Conservation (phyloP, 805 yeast genomes). For the Lachancea meyersii region DNA sequence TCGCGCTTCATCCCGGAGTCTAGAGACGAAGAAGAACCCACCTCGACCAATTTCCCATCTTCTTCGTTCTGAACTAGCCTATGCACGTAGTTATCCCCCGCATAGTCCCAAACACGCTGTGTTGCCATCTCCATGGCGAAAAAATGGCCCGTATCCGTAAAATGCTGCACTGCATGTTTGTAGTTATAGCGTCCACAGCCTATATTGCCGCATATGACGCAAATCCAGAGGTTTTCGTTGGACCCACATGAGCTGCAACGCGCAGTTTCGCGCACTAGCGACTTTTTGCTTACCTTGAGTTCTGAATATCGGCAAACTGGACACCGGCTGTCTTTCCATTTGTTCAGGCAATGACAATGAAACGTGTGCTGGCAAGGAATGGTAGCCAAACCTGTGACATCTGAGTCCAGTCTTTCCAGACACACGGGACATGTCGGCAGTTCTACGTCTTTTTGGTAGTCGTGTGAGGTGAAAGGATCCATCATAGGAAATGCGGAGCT, state of each 20-base stretch:
- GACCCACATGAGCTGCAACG: constrained; percentile 55
- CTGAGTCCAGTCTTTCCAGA: constrained; percentile 78
- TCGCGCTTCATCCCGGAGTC: constrained; percentile 31
- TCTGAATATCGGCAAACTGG: constrained; percentile 84
- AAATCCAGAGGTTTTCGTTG: constrained; percentile 71
- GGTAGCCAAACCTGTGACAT: constrained; percentile 72
- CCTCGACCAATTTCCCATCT: constrained; percentile 85
- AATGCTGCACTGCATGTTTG: constrained; percentile 83
- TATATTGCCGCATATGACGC: constrained; percentile 83
- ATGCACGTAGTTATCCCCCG: constrained; percentile 86
- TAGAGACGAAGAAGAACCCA: constrained; percentile 35
- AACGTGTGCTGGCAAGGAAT: constrained; percentile 91
- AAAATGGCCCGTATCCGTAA: constrained; percentile 70
- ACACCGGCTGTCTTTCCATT: constrained; percentile 86
- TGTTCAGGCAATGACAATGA: constrained; percentile 80
- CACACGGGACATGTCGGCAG: constrained; percentile 93
- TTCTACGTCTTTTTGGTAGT: constrained; percentile 39
- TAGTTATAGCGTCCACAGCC: constrained; percentile 87
- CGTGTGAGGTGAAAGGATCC: constrained; percentile 58
- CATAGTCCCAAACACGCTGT: constrained; percentile 92
- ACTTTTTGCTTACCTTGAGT: constrained; percentile 20
- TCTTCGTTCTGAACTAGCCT: constrained; percentile 74
- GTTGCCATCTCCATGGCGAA: constrained; percentile 83
- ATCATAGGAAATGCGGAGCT: constrained; percentile 45
- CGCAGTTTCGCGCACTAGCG: constrained; percentile 29